phyloP scores from a whole-genome alignment of 805 yeast genomes.

The Wickerhamiella galacta region DNA sequence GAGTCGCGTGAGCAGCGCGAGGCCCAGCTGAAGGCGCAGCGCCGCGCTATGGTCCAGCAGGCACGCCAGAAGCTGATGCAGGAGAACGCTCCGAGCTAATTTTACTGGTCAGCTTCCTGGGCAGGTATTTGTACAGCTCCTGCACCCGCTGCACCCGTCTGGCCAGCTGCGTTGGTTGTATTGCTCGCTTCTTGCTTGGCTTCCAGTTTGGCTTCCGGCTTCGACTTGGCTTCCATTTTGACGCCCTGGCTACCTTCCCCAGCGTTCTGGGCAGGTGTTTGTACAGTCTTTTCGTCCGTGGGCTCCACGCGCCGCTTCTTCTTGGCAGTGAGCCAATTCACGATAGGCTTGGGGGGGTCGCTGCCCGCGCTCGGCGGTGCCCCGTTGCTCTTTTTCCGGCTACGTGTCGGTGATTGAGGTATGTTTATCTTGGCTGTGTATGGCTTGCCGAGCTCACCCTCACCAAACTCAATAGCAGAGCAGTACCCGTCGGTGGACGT shows the following conservation, averaged over 20 bases:
- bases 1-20: slow-evolving; percentile 29
- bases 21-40: slow-evolving; percentile 30
- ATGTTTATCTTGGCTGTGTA: background rate
- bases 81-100: no score
- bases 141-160: no score
- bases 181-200: no score
- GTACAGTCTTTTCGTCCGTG: no score
- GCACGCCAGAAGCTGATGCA: slow-evolving; percentile 45
- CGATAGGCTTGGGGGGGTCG: background rate
- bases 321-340: slow-evolving; percentile 1
- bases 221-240: no score
- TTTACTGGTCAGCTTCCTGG: no score
- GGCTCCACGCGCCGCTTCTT: no score
- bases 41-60: slow-evolving; percentile 39
- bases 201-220: no score
- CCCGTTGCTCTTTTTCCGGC: background rate
- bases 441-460: slow-evolving; percentile 38
- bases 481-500: slow-evolving; percentile 92
- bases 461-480: slow-evolving; percentile 42
- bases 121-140: no score
- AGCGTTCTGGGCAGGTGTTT: no score
- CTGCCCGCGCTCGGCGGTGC: background rate
- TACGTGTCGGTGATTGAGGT: background rate
- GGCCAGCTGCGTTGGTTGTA: no score
- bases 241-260: no score